These are phyloP conservation scores for Nicotiana otophora DNA, from an alignment of 257 asterid species.

Conservation along the genomic window DNA sequence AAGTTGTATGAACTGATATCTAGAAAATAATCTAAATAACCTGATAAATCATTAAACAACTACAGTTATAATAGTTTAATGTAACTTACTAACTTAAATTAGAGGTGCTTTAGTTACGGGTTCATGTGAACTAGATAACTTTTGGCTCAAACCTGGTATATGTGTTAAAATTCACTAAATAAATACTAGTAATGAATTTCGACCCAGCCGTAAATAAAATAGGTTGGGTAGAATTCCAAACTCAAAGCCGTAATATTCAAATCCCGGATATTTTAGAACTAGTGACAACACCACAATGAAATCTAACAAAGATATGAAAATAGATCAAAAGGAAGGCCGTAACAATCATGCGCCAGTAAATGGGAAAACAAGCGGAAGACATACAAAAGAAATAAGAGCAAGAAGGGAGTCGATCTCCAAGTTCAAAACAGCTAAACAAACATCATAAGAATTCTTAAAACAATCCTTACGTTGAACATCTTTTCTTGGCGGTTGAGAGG, in stretches of 20 bases:
- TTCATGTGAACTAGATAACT: too few relatives aligned
- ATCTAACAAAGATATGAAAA: neutral
- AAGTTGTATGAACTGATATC: neutral
- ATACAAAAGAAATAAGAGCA: neutral
- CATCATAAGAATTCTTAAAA: neutral
- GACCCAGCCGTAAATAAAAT: too few relatives aligned
- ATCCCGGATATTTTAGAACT: neutral
- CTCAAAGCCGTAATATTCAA: too few relatives aligned
- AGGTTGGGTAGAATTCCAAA: too few relatives aligned
- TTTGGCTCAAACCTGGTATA: too few relatives aligned
- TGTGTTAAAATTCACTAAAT: too few relatives aligned
- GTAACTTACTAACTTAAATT: neutral
- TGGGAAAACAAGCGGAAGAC: neutral
- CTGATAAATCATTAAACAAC: neutral
- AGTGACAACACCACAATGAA: neutral
- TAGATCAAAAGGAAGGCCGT: neutral
- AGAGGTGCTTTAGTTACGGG: too few relatives aligned
- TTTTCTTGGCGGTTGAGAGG: slow-evolving; percentile 44
- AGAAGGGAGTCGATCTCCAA: neutral
- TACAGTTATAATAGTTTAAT: neutral
- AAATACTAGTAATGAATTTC: too few relatives aligned
- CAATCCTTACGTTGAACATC: slow-evolving; percentile 47
- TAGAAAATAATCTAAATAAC: neutral
- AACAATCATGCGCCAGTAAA: neutral
- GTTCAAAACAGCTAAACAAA: neutral